Evolutionary conservation across 148 eudicot genomes (phyloP).

Genomic region (Camellia lanceoleosa): DNA sequence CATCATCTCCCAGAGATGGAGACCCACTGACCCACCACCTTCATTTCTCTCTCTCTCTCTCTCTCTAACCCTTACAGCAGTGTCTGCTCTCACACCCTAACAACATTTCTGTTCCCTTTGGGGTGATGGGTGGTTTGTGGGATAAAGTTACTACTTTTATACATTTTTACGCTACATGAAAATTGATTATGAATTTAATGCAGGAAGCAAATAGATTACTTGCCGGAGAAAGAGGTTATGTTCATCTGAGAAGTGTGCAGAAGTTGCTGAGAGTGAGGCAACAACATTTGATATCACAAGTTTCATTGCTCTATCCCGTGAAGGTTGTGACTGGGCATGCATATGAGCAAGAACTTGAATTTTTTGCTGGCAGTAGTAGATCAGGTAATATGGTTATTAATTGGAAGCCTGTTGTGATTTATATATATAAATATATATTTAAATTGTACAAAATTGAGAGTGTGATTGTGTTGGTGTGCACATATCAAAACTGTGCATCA

Average conservation of each 20-base stretch:
- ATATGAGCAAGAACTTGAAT: slow-evolving; percentile 93
- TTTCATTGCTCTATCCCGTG: slow-evolving; percentile 86
- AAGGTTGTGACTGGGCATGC: slow-evolving; percentile 64
- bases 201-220: slow-evolving; percentile 69
- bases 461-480: no score
- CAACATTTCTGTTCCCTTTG: no score
- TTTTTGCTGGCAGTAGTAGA: slow-evolving; percentile 56
- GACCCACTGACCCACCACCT: no score
- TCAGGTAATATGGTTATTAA: slow-evolving; percentile 41
- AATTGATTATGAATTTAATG: slow-evolving; percentile 12
- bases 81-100: no score
- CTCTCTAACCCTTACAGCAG: no score
- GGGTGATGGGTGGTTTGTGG: no score
- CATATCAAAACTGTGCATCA: not conserved
- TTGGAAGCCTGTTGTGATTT: not conserved
- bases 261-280: slow-evolving; percentile 78
- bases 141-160: not conserved
- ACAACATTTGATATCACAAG: slow-evolving; percentile 80
- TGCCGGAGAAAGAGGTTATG: slow-evolving; percentile 71
- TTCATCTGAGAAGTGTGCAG: slow-evolving; percentile 50
- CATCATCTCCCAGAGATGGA: no score
- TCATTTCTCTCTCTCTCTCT: no score
- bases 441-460: not conserved
- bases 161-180: not conserved
- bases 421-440: not conserved